Evolutionary conservation across 1,284 basidiomycete species (phyloP).

Genomic region (Inonotus obliquus): DNA sequence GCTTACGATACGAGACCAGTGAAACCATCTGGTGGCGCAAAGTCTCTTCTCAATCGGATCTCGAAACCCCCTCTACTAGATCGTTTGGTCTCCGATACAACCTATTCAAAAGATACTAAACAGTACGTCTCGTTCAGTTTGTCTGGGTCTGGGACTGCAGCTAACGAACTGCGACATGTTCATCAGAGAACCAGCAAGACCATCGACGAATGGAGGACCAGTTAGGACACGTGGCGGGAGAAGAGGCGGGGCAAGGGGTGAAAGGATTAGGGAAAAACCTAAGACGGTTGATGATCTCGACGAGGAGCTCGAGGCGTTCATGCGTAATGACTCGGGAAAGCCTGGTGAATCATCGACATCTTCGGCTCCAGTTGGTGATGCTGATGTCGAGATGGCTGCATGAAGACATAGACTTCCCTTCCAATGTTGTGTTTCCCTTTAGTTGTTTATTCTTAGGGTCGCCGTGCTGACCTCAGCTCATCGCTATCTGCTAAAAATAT

Average conservation of each 20-base stretch:
- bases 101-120: constrained; percentile 9
- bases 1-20: constrained; percentile 45
- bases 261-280: constrained; percentile 41
- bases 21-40: constrained; percentile 38
- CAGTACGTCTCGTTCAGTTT: constrained; percentile 20
- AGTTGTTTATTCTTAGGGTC: not conserved
- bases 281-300: constrained; percentile 85
- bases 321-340: constrained; percentile 47
- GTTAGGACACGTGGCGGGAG: constrained; percentile 33
- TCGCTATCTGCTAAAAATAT: no score
- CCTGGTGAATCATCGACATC: constrained; percentile 24
- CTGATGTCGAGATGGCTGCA: constrained; percentile 51
- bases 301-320: constrained; percentile 88
- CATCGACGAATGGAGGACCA: constrained; percentile 31
- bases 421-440: not conserved
- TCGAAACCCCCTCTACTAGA: constrained; percentile 59
- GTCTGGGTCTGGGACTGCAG: not conserved
- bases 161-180: not conserved
- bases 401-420: not conserved
- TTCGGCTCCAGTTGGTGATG: constrained; percentile 21
- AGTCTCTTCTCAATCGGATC: constrained; percentile 58
- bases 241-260: constrained; percentile 26
- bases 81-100: constrained; percentile 47
- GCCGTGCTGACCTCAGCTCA: no score
- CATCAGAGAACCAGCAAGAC: not conserved